Base-by-base conservation (phyloP, 768 basidiomycete genomes). In the Suillus brevipes region DNA sequence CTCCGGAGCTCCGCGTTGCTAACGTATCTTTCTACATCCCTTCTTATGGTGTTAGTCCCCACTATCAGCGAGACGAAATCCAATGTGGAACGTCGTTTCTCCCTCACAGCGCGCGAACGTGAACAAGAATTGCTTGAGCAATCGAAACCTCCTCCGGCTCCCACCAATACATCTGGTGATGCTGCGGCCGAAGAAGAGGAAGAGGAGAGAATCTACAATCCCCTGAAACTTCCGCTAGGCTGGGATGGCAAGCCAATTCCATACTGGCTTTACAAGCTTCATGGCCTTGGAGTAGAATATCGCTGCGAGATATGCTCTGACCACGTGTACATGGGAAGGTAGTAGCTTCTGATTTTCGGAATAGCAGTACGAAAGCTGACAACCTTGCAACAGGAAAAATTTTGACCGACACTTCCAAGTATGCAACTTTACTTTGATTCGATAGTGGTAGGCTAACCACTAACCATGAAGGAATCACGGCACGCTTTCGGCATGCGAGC, bases 171-270 rank as follows among this genome's bases (percentile, higher is more conserved):
- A 3, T 75, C 81, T 14, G 74, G 75, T 3, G 85, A 81, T 61
- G 85, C 79, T 18, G 87, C 79, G 9, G 90, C 91, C 62, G 95
- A 97, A 65, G 95, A 96, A 56, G 95, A 96, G 68, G 95, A 94
- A 69, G 95, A 99, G 71, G 97, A 95, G 72, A 87, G 94, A 69
- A 95, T 99, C 40, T 99, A 99, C 78, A 99, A 99, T 70, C 97
- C 97, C 55, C 86, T 99, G 59, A 99, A 99, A 79, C 81, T 99
- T 49, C 97, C 97, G 16, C 83, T 98, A 25, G 95, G 95, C 6
- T 98, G 95, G 95, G 97, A 99, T 73, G 96, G 97, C 38, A 99
- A 99, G 74, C 97, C 97, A 23, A 99, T 99, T 72, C 97, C 97
- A 40, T 98, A 97, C 74, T 98, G 96, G 96, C 71, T 99, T 62